phyloP scores from a whole-genome alignment of 2,329 filamentous ascomycete genomes.

The Dactylellina drechsleri region DNA sequence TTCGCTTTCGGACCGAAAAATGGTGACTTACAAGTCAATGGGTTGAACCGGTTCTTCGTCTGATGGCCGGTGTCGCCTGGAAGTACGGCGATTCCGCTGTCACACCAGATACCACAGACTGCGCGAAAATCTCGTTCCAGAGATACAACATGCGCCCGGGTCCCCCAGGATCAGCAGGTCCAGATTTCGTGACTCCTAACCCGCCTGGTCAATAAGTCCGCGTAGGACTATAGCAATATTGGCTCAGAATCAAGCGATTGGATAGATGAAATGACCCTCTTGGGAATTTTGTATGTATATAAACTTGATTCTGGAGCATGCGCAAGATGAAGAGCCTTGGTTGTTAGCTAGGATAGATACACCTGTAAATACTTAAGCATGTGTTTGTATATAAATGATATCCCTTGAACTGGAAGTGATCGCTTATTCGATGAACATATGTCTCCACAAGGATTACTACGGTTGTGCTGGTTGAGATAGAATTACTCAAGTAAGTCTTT shows the following conservation, averaged over 20 bases:
- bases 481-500: no score
- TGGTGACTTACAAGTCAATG: conserved; percentile 14
- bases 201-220: conserved; percentile 5
- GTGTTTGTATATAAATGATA: no score
- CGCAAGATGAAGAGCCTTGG: no score
- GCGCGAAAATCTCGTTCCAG: conserved; percentile 13
- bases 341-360: no score
- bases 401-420: no score
- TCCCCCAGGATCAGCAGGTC: background rate
- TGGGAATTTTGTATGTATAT: no score
- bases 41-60: conserved; percentile 27
- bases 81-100: conserved; percentile 8
- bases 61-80: conserved; percentile 32
- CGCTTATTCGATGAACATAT: no score
- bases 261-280: background rate
- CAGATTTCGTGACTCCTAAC: background rate
- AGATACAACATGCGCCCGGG: conserved; percentile 8
- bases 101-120: conserved; percentile 22
- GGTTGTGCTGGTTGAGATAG: no score
- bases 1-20: conserved; percentile 17
- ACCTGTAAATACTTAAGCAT: no score
- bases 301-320: no score
- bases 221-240: background rate
- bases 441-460: no score
- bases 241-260: background rate